Base-by-base conservation (phyloP, 441 rosid genomes). In the Pelargonium cotyledonis region DNA sequence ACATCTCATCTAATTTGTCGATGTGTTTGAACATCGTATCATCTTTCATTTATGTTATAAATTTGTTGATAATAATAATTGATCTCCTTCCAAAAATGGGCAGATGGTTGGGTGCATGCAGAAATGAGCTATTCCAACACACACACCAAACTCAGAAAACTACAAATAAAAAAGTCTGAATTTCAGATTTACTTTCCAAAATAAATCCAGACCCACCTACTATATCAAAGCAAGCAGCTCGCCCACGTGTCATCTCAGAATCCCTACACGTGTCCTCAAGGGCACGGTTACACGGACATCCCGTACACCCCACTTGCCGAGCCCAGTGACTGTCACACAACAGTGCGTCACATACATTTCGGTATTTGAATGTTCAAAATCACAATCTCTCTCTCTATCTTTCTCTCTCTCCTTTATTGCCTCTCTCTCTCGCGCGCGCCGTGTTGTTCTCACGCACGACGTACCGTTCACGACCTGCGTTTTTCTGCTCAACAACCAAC, bases 291-390 rank as follows among this genome's bases (percentile, higher is more conserved):
- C 61, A 55, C 61, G 61, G 61, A 16, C 7, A 21, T 55, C 18
- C 18, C 23, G 23, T 55, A 15, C 61, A 55, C 21, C 61, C 21
- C 38, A n/a, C 61, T 55, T 12, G 21, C 15, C 60, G 60, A 23
- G 60, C 60, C 60, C 81, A 65, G 80, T 15, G 67, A 1, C 4
- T 35, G 60, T 18, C 43, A 12, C 67, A 12, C 44, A 62, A 61
- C n/a, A 5, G 21, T 68, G 68, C 73, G 76, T 70, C 70, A 31
- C 6, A 31, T 31, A 53, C 60, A 53, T 53, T 43, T 75, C 67
- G 60, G 43, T 76, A 65, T 85, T 84, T 84, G 89, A 87, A 87
- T 68, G 85, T 85, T 87, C 83, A 82, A 87, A 83, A 75, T 7
- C 38, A 51, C 63, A 35, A n/a, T n/a, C 23, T 21, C 23, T 21